These are phyloP conservation scores for Malus domestica DNA, from an alignment of 306 rosid genomes.

Conservation along the genomic window ASM211411v1 NC_041791.1:199501-200000, in stretches of 20 bases:
- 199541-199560: background rate
- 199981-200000: background rate
- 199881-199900: conserved; percentile 2
- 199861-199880: background rate
- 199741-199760: conserved; percentile 26
- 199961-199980: background rate
- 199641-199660: background rate
- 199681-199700: conserved; percentile 3
- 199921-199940: background rate
- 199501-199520: background rate
- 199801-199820: background rate
- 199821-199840: conserved; percentile 6
- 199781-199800: conserved; percentile 12
- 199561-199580: background rate
- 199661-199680: background rate
- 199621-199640: background rate
- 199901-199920: background rate
- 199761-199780: conserved; percentile 20
- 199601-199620: background rate
- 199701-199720: conserved; percentile 7
- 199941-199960: background rate
- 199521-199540: background rate
- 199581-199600: background rate
- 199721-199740: conserved; percentile 26
- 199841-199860: conserved; percentile 13